A percentile compares a stretch with the other conserved stretches of the same genome.
phyloP scores from a whole-genome alignment of 2,329 filamentous ascomycete genomes.

The Pyricularia grisea region DNA sequence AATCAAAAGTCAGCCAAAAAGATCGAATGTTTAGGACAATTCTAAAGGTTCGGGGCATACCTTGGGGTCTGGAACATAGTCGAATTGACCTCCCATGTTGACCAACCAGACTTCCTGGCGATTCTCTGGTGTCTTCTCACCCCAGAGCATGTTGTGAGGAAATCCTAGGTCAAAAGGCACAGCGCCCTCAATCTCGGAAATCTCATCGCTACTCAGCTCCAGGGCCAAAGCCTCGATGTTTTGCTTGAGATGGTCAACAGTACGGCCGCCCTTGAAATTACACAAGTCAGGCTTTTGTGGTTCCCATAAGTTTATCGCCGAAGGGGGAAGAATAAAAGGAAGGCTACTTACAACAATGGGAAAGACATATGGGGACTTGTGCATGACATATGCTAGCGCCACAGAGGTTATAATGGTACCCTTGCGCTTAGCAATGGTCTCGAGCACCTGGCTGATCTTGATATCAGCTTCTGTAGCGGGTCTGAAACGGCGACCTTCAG shows the following conservation, averaged over 20 bases:
- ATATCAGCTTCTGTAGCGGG: conserved; percentile 43
- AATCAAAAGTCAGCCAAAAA: neutral
- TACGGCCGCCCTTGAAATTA: conserved; percentile 45
- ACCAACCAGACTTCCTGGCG: conserved; percentile 33
- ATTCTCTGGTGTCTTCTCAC: conserved; percentile 24
- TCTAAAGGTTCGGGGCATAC: neutral
- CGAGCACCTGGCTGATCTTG: conserved; percentile 33
- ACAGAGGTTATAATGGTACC: conserved; percentile 34
- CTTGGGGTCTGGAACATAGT: conserved; percentile 31
- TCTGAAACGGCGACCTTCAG: conserved; percentile 24
- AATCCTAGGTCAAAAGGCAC: conserved; percentile 57
- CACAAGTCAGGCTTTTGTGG: neutral
- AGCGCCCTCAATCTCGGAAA: conserved; percentile 55
- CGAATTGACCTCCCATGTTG: conserved; percentile 35
- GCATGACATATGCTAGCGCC: conserved; percentile 65
- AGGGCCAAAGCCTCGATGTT: conserved; percentile 62
- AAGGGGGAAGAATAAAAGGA: neutral
- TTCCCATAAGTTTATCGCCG: neutral
- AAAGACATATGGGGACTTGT: conserved; percentile 63
- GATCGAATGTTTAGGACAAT: neutral
- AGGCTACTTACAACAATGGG: conserved; percentile 42
- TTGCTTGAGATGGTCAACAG: conserved; percentile 56
- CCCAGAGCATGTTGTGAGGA: conserved; percentile 50
- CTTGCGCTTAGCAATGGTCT: conserved; percentile 38
- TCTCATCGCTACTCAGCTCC: conserved; percentile 49